These are phyloP conservation scores for Penicillium sumatraense DNA, from an alignment of 2,329 filamentous ascomycete species.

Conservation along the genomic window DNA sequence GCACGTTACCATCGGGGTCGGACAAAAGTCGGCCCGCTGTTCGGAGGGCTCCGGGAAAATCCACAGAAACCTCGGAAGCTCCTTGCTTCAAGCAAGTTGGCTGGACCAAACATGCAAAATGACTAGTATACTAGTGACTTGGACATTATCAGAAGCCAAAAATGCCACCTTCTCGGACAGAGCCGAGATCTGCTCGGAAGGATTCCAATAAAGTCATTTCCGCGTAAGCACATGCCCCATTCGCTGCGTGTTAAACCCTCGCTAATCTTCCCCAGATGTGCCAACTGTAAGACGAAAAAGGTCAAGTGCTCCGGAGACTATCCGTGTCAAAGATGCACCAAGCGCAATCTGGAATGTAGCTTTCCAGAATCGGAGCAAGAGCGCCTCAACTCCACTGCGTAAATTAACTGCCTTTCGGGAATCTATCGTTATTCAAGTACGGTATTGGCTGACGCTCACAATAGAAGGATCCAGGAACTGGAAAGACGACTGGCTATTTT, in stretches of 20 bases:
- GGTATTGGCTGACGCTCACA: not conserved
- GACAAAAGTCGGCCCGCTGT: not conserved
- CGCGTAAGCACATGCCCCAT: not conserved
- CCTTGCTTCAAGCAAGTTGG: not conserved
- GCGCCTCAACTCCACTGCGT: not conserved
- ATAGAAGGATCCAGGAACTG: not conserved
- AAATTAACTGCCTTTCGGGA: too few species aligned
- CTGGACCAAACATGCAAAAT: not conserved
- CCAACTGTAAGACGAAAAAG: not conserved
- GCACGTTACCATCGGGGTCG: too few species aligned
- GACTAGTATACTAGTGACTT: too few species aligned
- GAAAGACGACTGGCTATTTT: not conserved
- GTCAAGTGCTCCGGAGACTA: not conserved
- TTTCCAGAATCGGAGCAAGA: not conserved
- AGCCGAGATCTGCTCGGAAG: not conserved
- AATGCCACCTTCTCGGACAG: not conserved
- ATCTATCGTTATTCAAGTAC: not conserved
- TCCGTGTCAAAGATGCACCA: not conserved
- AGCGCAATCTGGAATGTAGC: not conserved
- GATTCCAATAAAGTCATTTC: not conserved
- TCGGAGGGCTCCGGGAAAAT: not conserved
- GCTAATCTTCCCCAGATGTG: not conserved
- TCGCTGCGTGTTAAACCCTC: not conserved
- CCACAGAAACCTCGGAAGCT: not conserved
- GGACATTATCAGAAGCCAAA: too few species aligned